Base-by-base conservation (phyloP, 208 protist genomes). In the Leishmania guyanensis region DNA sequence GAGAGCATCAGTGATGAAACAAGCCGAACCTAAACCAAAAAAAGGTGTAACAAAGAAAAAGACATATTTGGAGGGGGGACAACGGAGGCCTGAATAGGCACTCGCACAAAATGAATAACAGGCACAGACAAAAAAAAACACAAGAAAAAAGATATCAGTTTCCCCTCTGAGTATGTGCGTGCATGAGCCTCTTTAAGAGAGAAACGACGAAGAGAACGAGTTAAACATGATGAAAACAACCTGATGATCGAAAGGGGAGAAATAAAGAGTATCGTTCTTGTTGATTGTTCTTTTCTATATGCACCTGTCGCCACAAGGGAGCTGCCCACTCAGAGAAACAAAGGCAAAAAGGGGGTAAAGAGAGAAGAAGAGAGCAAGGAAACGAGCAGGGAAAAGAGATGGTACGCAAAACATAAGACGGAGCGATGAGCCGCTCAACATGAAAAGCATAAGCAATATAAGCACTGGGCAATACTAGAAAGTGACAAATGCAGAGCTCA, bases 341-440 rank as follows among this genome's bases (percentile, higher is more conserved):
- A 8, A n/a, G 20, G 17, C 22, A 50, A 72, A n/a, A 72, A 29
- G 29, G 16, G 14, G 39, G 43, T 22, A 51, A 26, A 72, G n/a
- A 29, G 20, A 16, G 10, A 22, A 46, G 39, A 8, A 72, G 36
- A 82, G 53, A 20, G 26, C 76, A n/a, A 29, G 26, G 33, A 48
- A 29, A 50, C n/a, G 22, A 51, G 64, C 62, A 70, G 26, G 69
- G 69, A 78, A 80, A 60, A 80, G 69, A n/a, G 65, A 58, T n/a
- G 58, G 10, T 22, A 69, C 39, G 71, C 77, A 72, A 48, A 62
- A 51, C 20, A 54, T 50, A 68, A 70, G 10, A 70, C 22, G 33
- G 16, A 46, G 53, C 20, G 53, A 33, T 33, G 60, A 5, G 22
- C 26, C 29, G 10, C 62, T 68, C 65, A 74, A 60, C 22, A 56